A percentile compares a stretch with the other conserved stretches of the same genome.
Conservation (phyloP, 257 asterid genomes). For the Plantago ovata region DNA sequence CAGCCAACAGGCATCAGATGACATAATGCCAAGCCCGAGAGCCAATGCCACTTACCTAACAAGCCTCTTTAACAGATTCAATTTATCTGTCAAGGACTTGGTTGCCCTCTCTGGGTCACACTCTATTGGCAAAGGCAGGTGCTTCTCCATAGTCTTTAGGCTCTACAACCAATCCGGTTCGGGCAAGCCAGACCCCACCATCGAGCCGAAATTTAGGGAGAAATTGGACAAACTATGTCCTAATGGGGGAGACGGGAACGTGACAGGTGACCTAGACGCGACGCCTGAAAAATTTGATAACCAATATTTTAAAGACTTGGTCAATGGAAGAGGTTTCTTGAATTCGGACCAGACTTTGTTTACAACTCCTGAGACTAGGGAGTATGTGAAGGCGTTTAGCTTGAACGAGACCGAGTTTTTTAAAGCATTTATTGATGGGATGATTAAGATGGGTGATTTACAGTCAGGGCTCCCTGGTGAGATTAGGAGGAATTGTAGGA, state of each 20-base stretch:
- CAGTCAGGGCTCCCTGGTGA: slow-evolving; percentile 59
- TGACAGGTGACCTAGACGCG: slow-evolving; percentile 63
- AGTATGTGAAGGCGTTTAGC: slow-evolving; percentile 47
- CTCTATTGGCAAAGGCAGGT: slow-evolving; percentile 81
- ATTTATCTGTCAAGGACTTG: slow-evolving; percentile 63
- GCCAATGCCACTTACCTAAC: slow-evolving; percentile 65
- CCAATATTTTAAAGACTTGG: slow-evolving; percentile 72
- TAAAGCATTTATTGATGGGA: slow-evolving; percentile 58
- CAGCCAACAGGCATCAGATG: slow-evolving; percentile 68
- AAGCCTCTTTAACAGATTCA: slow-evolving; percentile 55
- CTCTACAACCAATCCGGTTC: slow-evolving; percentile 93
- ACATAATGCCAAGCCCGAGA: slow-evolving; percentile 93
- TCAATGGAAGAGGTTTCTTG: slow-evolving; percentile 64
- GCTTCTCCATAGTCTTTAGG: slow-evolving; percentile 77
- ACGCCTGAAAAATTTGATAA: slow-evolving; percentile 70
- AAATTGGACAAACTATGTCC: slow-evolving; percentile 64
- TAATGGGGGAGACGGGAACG: slow-evolving; percentile 57
- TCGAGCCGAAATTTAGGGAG: slow-evolving; percentile 44
- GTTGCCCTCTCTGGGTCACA: slow-evolving; percentile 97
- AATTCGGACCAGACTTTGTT: slow-evolving; percentile 73
- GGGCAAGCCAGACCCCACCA: slow-evolving; percentile 77
- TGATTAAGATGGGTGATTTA: slow-evolving; percentile 77
- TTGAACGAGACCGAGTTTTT: slow-evolving; percentile 36
- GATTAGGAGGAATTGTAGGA: slow-evolving; percentile 61
- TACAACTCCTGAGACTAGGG: slow-evolving; percentile 42